A percentile compares a stretch with the other conserved stretches of the same genome.
Evolutionary conservation across 257 asterid species (phyloP).

Genomic region (Cruciata laevipes): DNA sequence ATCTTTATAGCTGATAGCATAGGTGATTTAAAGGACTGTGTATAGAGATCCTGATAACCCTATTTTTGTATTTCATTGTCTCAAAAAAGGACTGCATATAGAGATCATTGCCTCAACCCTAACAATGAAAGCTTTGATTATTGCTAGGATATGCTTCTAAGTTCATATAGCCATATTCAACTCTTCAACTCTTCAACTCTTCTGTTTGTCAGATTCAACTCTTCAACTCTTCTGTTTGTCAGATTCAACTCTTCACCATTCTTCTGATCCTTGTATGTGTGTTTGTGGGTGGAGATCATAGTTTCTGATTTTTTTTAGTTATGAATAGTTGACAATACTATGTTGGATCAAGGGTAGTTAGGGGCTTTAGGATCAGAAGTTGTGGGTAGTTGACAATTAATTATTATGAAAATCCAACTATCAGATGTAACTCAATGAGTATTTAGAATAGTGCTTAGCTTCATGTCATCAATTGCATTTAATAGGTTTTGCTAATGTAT

Average conservation of each 20-base stretch:
- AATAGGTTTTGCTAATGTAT: not conserved
- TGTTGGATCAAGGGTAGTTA: not conserved
- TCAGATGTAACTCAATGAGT: not conserved
- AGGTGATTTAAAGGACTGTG: not conserved
- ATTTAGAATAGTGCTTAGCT: not conserved
- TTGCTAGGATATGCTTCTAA: not conserved
- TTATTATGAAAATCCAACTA: not conserved
- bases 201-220: not conserved
- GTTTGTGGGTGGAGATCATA: not conserved
- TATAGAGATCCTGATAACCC: not conserved
- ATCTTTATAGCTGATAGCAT: not conserved
- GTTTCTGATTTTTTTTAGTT: not conserved
- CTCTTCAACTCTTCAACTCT: too few relatives aligned
- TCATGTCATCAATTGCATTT: not conserved
- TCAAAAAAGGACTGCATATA: too few relatives aligned
- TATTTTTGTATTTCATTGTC: too few relatives aligned
- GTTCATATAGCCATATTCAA: not conserved
- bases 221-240: not conserved
- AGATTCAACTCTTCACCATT: not conserved
- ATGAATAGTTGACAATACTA: not conserved
- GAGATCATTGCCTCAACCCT: not conserved
- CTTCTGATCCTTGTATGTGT: not conserved
- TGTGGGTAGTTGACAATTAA: too few relatives aligned
- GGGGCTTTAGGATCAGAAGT: not conserved
- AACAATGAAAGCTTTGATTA: not conserved